phyloP scores from a whole-genome alignment of 1,139 yeast species.

The Casaregolazyma lundiana region DNA sequence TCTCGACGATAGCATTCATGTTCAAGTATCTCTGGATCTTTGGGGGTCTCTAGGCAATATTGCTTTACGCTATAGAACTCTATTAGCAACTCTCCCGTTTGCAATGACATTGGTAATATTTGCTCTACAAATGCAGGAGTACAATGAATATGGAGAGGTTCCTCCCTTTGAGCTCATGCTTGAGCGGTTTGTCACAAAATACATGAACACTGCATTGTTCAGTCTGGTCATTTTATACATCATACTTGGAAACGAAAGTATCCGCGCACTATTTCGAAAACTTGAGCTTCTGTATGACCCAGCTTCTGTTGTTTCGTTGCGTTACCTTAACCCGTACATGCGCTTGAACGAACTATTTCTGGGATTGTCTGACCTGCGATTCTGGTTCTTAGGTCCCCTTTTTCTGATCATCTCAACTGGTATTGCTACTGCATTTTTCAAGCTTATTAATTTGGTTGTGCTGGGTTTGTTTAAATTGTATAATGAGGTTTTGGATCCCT shows the following conservation, averaged over 20 bases:
- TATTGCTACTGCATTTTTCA: constrained; percentile 30
- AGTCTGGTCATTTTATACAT: constrained; percentile 19
- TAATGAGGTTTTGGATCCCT: background rate
- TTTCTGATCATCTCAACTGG: constrained; percentile 49
- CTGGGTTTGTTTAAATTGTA: background rate
- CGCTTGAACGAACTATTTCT: constrained; percentile 42
- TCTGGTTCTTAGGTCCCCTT: constrained; percentile 51
- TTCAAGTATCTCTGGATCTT: constrained; percentile 30
- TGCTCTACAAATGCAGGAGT: constrained; percentile 24
- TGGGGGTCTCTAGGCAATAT: constrained; percentile 34
- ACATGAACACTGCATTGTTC: constrained; percentile 11
- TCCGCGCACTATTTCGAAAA: constrained; percentile 19
- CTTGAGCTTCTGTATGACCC: constrained; percentile 24
- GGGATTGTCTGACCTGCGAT: constrained; percentile 52
- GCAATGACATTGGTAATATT: constrained; percentile 26
- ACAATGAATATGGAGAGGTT: constrained; percentile 34
- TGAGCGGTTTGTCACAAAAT: constrained; percentile 26
- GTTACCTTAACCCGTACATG: constrained; percentile 25
- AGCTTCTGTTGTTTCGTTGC: constrained; percentile 18
- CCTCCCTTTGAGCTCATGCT: constrained; percentile 52
- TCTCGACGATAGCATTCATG: constrained; percentile 8
- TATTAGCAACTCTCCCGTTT: constrained; percentile 31
- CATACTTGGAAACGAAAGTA: constrained; percentile 15
- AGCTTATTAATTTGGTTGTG: background rate
- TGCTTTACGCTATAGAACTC: constrained; percentile 33